Evolutionary conservation across 441 rosid genomes (phyloP).

Genomic region (Populus tomentosa): DNA sequence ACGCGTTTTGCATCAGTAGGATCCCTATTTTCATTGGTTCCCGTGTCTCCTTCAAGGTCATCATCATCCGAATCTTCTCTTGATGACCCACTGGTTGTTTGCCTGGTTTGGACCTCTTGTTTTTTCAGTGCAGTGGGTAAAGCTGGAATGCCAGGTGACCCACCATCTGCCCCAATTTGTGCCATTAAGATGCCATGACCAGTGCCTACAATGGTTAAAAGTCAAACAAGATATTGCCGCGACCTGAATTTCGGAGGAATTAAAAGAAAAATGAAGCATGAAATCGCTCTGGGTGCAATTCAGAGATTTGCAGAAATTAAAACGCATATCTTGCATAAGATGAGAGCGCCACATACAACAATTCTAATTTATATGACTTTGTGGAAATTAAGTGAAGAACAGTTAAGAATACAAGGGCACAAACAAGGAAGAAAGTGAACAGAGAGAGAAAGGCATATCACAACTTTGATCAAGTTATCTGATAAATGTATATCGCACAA

Average conservation of each 20-base stretch:
- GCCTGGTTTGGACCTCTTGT: conserved; percentile 47
- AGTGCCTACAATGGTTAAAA: conserved; percentile 31
- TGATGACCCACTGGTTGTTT: conserved; percentile 82
- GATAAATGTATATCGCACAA: background rate
- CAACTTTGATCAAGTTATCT: background rate
- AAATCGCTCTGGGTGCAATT: background rate
- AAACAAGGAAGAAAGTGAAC: background rate
- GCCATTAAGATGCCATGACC: conserved; percentile 24
- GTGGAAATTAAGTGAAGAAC: background rate
- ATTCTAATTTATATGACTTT: background rate
- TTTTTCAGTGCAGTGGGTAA: conserved; percentile 38
- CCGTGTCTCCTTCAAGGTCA: conserved; percentile 86
- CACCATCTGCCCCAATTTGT: conserved; percentile 38
- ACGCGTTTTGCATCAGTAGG: conserved; percentile 70
- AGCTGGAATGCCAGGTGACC: conserved; percentile 29
- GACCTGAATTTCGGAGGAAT: background rate
- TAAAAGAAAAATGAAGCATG: background rate
- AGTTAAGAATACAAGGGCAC: background rate
- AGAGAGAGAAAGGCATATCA: background rate
- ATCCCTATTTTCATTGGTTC: conserved; percentile 54
- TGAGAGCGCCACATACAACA: background rate
- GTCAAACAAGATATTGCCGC: background rate
- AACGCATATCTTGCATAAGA: background rate
- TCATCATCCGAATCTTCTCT: conserved; percentile 93
- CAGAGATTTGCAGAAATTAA: background rate